A percentile compares a stretch with the other conserved stretches of the same genome.
Evolutionary conservation across 2,329 filamentous ascomycete species (phyloP).

Genomic region (Cordyceps farinosa): DNA sequence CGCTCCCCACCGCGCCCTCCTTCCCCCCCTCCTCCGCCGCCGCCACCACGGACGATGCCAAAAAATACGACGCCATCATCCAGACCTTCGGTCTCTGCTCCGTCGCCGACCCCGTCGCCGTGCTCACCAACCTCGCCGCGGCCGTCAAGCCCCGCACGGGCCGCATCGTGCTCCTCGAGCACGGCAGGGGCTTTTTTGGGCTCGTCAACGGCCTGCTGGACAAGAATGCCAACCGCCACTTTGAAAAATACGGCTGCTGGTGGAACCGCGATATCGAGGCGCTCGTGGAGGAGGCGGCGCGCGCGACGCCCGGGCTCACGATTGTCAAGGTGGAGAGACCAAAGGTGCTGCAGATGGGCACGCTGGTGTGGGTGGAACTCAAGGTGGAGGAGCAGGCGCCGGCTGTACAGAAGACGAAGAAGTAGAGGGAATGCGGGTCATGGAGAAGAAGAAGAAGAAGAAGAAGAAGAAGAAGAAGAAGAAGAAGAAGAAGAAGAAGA

Average conservation of each 20-base stretch:
- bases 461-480: not conserved
- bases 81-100: slow-evolving; percentile 65
- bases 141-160: slow-evolving; percentile 52
- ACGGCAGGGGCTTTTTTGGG: slow-evolving; percentile 54
- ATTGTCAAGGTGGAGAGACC: slow-evolving; percentile 53
- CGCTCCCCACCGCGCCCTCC: slow-evolving; percentile 39
- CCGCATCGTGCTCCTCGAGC: slow-evolving; percentile 59
- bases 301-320: slow-evolving; percentile 50
- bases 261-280: slow-evolving; percentile 62
- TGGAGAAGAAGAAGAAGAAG: not conserved
- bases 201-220: slow-evolving; percentile 56
- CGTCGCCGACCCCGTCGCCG: slow-evolving; percentile 51
- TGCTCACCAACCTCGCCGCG: slow-evolving; percentile 52
- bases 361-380: slow-evolving; percentile 57
- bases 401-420: not conserved
- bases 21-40: slow-evolving; percentile 33
- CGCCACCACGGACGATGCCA: not conserved
- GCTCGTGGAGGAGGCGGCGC: slow-evolving; percentile 49
- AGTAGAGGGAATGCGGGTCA: not conserved
- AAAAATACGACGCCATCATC: slow-evolving; percentile 56
- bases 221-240: slow-evolving; percentile 51
- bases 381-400: slow-evolving; percentile 33
- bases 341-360: slow-evolving; percentile 52
- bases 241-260: slow-evolving; percentile 62
- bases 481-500: not conserved